Percentiles rank a stretch among this genome's conserved stretches.
Evolutionary conservation across 495 filamentous ascomycete genomes (phyloP).

Genomic region (Penicillium atrosanguineum): DNA sequence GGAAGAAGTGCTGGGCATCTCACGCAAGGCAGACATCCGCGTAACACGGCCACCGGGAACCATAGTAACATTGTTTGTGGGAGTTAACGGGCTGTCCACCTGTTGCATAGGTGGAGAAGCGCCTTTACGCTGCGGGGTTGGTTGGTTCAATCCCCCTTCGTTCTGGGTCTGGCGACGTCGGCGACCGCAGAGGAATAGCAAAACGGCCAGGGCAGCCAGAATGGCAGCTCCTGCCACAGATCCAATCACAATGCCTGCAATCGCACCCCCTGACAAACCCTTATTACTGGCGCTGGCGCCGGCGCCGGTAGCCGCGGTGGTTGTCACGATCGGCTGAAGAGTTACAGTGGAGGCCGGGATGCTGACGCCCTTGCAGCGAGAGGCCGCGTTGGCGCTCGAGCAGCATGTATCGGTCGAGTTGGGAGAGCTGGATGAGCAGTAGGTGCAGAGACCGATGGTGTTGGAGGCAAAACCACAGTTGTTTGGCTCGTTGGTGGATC

Average conservation of each 20-base stretch:
- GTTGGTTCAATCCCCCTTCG: constrained; percentile 78
- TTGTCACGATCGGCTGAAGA: constrained; percentile 56
- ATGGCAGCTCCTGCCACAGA: constrained; percentile 70
- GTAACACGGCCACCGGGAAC: constrained; percentile 87
- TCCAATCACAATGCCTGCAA: constrained; percentile 89
- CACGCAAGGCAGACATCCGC: constrained; percentile 92
- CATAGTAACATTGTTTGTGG: constrained; percentile 56
- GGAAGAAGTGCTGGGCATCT: constrained; percentile 54
- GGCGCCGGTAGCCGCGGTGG: constrained; percentile 40
- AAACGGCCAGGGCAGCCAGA: constrained; percentile 58
- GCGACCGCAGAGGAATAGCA: constrained; percentile 58
- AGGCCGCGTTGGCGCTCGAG: constrained; percentile 69
- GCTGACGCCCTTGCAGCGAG: constrained; percentile 66
- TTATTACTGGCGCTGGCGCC: constrained; percentile 10
- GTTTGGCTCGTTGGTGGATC: constrained; percentile 72
- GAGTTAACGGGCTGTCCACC: constrained; percentile 33
- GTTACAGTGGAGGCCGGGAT: constrained; percentile 72
- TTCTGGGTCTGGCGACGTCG: constrained; percentile 58
- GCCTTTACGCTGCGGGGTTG: constrained; percentile 68
- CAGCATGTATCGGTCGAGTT: constrained; percentile 97
- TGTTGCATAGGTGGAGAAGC: constrained; percentile 49
- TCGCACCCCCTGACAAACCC: constrained; percentile 75
- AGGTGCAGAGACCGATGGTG: constrained; percentile 79
- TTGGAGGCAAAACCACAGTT: constrained; percentile 88
- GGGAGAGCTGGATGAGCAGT: constrained; percentile 75